Conservation (phyloP, 768 basidiomycete species). For the Grammothele lineata region DNA sequence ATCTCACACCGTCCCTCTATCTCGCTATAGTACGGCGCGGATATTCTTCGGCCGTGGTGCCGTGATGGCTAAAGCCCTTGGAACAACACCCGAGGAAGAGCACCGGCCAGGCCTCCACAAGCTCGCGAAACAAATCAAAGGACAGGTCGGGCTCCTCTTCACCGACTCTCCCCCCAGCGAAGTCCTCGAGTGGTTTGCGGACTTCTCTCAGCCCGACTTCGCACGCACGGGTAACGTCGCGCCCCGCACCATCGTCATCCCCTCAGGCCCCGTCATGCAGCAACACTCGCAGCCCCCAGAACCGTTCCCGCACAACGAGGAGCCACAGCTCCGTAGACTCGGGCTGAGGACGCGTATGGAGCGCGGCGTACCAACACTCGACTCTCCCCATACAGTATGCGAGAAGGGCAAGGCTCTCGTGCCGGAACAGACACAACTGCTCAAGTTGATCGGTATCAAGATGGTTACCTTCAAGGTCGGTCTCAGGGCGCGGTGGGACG, state of each 20-base stretch:
- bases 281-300: conserved; percentile 76
- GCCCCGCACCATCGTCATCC: conserved; percentile 66
- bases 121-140: conserved; percentile 89
- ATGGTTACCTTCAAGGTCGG: conserved; percentile 82
- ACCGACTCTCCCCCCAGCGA: conserved; percentile 89
- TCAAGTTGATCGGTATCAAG: conserved; percentile 87
- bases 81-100: conserved; percentile 83
- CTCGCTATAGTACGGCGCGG: conserved; percentile 62
- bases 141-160: conserved; percentile 91
- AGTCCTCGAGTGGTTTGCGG: conserved; percentile 90
- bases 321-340: conserved; percentile 91
- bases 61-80: conserved; percentile 96
- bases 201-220: conserved; percentile 87
- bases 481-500: conserved; percentile 71
- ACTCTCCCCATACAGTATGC: conserved; percentile 79
- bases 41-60: conserved; percentile 84
- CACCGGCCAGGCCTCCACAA: conserved; percentile 72
- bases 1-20: background rate
- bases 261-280: conserved; percentile 82
- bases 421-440: conserved; percentile 83
- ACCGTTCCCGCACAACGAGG: conserved; percentile 95
- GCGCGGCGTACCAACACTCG: conserved; percentile 83
- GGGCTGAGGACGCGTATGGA: conserved; percentile 83
- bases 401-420: conserved; percentile 76
- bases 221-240: conserved; percentile 86